These are phyloP conservation scores for Paracorniculantispora psalliotae DNA, from an alignment of 2,329 filamentous ascomycete species.

Conservation along the genomic window DNA sequence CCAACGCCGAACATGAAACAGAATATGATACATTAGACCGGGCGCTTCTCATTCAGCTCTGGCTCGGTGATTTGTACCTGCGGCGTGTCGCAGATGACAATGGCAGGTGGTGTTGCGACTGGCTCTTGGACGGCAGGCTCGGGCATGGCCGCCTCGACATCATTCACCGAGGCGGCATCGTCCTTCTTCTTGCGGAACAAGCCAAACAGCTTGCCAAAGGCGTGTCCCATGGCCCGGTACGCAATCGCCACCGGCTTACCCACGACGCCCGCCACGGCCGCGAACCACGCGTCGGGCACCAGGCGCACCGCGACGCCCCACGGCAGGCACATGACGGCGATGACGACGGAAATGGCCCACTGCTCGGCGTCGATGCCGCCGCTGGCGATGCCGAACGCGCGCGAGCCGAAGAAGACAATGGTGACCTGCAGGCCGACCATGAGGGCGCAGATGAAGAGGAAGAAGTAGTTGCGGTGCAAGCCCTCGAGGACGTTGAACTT, in stretches of 20 bases:
- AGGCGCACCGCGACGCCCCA: constrained; percentile 68
- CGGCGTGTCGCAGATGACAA: constrained; percentile 8
- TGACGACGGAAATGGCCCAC: constrained; percentile 77
- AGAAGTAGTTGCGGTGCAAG: constrained; percentile 73
- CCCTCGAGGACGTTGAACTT: constrained; percentile 84
- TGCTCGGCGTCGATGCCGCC: constrained; percentile 57
- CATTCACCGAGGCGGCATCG: not conserved
- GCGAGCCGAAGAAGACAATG: constrained; percentile 76
- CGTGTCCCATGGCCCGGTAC: not conserved
- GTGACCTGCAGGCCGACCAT: constrained; percentile 82
- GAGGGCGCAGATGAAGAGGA: constrained; percentile 71
- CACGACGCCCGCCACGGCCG: constrained; percentile 5
- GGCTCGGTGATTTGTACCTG: constrained; percentile 5
- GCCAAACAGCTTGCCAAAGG: not conserved
- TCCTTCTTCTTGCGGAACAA: constrained; percentile 4
- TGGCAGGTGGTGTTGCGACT: constrained; percentile 1
- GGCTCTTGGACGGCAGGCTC: not conserved
- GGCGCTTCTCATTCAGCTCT: not conserved
- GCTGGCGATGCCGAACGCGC: constrained; percentile 63
- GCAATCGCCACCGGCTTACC: constrained; percentile 7
- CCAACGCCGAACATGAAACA: not conserved
- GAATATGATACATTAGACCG: constrained; percentile 14
- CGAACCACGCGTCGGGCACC: constrained; percentile 58
- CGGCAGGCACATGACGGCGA: constrained; percentile 71
- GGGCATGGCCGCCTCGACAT: not conserved